These are phyloP conservation scores for Curvularia sp. DNA, from an alignment of 2,329 filamentous ascomycete species.

Conservation along the genomic window DNA sequence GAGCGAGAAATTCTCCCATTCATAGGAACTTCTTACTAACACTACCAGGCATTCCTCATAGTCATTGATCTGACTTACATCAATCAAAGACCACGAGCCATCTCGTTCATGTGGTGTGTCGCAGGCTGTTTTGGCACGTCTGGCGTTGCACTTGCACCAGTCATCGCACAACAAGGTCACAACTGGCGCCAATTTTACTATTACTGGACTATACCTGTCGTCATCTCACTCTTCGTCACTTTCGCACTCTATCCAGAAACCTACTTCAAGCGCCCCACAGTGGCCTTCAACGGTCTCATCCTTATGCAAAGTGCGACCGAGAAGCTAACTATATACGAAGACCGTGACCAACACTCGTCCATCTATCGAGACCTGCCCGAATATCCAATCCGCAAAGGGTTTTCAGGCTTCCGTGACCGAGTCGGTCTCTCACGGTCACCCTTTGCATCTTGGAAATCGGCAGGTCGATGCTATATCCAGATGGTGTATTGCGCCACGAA, in stretches of 20 bases:
- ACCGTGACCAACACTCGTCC: constrained; percentile 38
- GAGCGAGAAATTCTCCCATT: constrained; percentile 15
- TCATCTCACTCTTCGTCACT: constrained; percentile 36
- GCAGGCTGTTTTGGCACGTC: constrained; percentile 34
- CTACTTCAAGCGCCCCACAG: constrained; percentile 52
- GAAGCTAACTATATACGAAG: constrained; percentile 50
- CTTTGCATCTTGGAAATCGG: constrained; percentile 37
- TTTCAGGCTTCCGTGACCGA: constrained; percentile 21
- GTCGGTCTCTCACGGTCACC: constrained; percentile 33
- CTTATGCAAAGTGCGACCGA: constrained; percentile 51
- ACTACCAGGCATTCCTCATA: constrained; percentile 43
- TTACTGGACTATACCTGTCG: constrained; percentile 37
- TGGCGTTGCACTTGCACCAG: constrained; percentile 36
- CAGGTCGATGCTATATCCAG: constrained; percentile 36
- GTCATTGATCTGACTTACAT: constrained; percentile 53
- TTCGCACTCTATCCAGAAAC: constrained; percentile 51
- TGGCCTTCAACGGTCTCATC: constrained; percentile 54
- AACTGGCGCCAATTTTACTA: constrained; percentile 49
- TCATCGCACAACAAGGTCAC: constrained; percentile 32
- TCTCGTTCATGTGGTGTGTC: constrained; percentile 49
- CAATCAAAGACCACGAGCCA: constrained; percentile 46
- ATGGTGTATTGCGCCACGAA: constrained; percentile 40
- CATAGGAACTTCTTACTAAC: constrained; percentile 3
- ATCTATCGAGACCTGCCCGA: constrained; percentile 38
- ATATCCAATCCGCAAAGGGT: constrained; percentile 19